Percentiles rank a stretch among this genome's conserved stretches.
These are phyloP conservation scores for Moricandia arvensis DNA, from an alignment of 345 rosid genomes.

Conservation along the genomic window DNA sequence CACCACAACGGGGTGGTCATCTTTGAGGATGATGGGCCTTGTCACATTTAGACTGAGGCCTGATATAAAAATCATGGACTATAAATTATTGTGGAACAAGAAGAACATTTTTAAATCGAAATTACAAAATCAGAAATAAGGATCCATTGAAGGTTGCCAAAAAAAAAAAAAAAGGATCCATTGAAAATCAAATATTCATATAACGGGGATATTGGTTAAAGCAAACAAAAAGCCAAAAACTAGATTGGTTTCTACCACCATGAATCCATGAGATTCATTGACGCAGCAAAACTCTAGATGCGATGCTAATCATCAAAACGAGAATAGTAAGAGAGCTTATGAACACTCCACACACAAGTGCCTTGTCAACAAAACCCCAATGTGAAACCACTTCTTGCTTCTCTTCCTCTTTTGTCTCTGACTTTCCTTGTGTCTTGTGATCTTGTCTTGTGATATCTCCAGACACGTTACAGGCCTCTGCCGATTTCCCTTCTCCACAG, in stretches of 20 bases:
- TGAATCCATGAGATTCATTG: background rate
- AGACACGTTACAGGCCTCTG: conserved; percentile 31
- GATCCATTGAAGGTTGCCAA: background rate
- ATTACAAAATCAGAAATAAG: background rate
- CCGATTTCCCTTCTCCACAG: conserved; percentile 46
- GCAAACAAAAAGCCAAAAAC: background rate
- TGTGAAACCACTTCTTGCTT: conserved; percentile 35
- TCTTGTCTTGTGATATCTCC: conserved; percentile 17
- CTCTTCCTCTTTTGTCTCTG: conserved; percentile 31
- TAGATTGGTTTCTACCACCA: background rate
- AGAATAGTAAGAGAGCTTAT: conserved; percentile 55
- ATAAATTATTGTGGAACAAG: background rate
- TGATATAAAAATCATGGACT: background rate
- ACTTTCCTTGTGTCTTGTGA: conserved; percentile 25
- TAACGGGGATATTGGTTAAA: background rate
- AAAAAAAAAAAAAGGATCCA: background rate
- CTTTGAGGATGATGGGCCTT: no score
- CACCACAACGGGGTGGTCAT: no score
- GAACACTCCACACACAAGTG: conserved; percentile 64
- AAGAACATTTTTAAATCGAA: background rate
- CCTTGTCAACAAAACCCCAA: conserved; percentile 56
- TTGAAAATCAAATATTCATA: background rate
- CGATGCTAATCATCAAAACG: conserved; percentile 49
- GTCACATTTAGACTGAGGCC: no score
- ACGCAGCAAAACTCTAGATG: conserved; percentile 37